Evolutionary conservation across 768 basidiomycete genomes (phyloP), one percentile per base, ranked within the genome.

Genomic region (Kwoniella newhampshirensis): DNA sequence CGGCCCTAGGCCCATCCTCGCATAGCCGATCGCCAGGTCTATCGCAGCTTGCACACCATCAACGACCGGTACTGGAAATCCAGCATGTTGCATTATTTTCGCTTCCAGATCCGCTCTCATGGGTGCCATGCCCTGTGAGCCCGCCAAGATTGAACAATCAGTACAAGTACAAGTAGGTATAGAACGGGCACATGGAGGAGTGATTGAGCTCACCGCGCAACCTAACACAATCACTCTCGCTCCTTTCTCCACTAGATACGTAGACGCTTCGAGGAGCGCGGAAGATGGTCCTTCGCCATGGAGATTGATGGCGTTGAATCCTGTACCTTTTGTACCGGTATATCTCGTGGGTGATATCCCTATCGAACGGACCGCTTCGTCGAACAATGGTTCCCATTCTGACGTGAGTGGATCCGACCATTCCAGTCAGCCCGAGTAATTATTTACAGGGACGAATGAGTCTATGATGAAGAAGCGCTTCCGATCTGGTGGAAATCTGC

Each of bases 291-390:
- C 60, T 9, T 50, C 45, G 6, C 60, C 60, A 52, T 61, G 54
- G 9, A 61, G 30, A 13, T 41, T 51, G 26, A 61, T 46, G 9
- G 60, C 60, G 37, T 56, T 56, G 49, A 61, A 61, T n/a, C 60
- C 60, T 30, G 60, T 56, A 3, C 60, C 60, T 51, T 52, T 56
- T 17, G 60, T 61, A 26, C 60, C 60, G 15, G 54, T 41, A 37
- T 61, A 61, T 40, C 54, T 28, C n/a, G 25, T 27, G 3, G 25
- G 42, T 1, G 30, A 40, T 20, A 61, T 46, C 1, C 47, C 48
- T n/a, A 61, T 30, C 12, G 47, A n/a, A 17, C 41, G 40, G 7
- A 57, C 48, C 3, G 36, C 60, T 56, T 56, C 18, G 27, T 61
- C 60, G 39, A 61, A 61, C 1, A 61, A 32, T 3, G 52, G 28